Percentiles rank a stretch among this genome's conserved stretches.
Conservation (phyloP, 306 rosid species). For the Rubus parviflorus region DNA sequence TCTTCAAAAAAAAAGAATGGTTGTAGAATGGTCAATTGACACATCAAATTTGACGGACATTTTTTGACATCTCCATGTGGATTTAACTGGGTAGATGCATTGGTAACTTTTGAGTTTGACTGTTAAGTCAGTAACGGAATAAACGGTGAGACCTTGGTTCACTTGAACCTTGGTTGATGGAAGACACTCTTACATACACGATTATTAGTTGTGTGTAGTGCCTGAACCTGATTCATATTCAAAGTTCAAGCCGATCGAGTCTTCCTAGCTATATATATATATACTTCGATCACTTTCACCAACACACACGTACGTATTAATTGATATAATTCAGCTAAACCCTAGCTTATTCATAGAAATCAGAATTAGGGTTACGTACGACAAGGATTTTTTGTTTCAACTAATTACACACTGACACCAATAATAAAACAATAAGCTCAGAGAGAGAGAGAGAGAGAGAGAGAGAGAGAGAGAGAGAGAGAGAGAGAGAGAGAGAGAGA, state of each 20-base stretch:
- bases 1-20: too few species aligned
- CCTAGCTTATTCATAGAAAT: neutral
- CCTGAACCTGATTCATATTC: neutral
- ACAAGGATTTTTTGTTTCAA: constrained; percentile 12
- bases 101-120: too few species aligned
- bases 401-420: neutral
- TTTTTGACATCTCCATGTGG: too few species aligned
- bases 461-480: neutral
- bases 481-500: too few species aligned
- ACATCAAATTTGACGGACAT: too few species aligned
- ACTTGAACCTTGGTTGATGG: too few species aligned
- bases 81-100: too few species aligned
- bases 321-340: neutral
- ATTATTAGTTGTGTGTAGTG: neutral
- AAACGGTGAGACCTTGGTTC: too few species aligned
- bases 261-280: neutral
- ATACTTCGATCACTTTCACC: neutral
- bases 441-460: constrained; percentile 5
- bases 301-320: neutral
- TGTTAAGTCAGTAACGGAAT: too few species aligned
- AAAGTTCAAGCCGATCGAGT: neutral
- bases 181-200: neutral
- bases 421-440: neutral
- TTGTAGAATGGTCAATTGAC: too few species aligned
- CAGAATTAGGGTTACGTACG: constrained; percentile 7